Base-by-base conservation (phyloP, 139 green algal genomes). In the Marvania coccoides region DNA sequence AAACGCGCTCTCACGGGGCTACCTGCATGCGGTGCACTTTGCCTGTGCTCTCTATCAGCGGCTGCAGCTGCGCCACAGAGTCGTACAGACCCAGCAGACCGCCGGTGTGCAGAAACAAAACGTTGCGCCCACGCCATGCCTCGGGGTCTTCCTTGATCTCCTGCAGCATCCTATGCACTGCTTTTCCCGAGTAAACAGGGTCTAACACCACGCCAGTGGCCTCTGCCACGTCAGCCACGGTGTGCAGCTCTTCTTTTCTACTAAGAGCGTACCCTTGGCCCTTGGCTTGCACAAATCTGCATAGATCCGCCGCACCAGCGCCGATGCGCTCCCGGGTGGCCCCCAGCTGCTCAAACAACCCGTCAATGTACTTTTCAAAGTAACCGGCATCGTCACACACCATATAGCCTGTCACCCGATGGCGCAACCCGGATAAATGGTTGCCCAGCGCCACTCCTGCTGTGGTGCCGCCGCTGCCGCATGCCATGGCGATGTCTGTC, bases 131-230 rank as follows among this genome's bases (percentile, higher is more conserved):
- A 4, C 29, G 34, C 92, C 92, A 98, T n/a, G 76, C 58, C 5
- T 69, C 75, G 15, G 90, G 85, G 0, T 83, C 34, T 9, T 63
- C 19, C 15, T 15, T n/a, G 58, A 98, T 90, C 23, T 91, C 81
- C 6, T 46, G 6, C 33, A 97, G 48, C 45, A 97, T 51, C 2
- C 15, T 62, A 47, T 90, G 72, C 6, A 91, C 29, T 1, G 90
- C 92, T 70, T 98, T 98, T 59, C 91, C 90, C 4, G 77, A 87
- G 74, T 98, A 98, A 39, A 97, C 90, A 1, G 92, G 91, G 75
- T 98, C 92, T 28, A 96, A 61, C 24, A 93, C 55, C n/a, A 92
- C 72, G 45, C 89, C 90, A 3, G 90, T 96, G 0, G 71, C 45
- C 30, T 60, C 46, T 0, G 88, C 79, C 6, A 91, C 74, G 0